A percentile compares a stretch with the other conserved stretches of the same genome.
Evolutionary conservation across 1,284 basidiomycete species (phyloP).

Genomic region (Vanrija pseudolonga): DNA sequence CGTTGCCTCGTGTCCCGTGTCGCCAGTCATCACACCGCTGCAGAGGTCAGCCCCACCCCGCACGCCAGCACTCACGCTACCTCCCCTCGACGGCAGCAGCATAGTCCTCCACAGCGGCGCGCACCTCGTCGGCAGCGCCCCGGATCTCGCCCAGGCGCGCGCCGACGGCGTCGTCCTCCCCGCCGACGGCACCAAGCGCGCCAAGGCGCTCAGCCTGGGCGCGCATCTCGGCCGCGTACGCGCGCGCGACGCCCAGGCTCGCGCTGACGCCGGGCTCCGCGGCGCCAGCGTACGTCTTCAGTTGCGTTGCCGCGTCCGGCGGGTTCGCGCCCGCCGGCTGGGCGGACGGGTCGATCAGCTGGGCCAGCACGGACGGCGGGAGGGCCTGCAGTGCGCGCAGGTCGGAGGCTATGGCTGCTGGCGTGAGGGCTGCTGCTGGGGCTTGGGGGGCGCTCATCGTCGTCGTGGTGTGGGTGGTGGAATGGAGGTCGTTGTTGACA

Average conservation of each 20-base stretch:
- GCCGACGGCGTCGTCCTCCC: not conserved
- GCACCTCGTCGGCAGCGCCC: slow-evolving; percentile 4
- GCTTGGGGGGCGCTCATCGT: too few species aligned
- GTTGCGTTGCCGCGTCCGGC: not conserved
- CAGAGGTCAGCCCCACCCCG: too few species aligned
- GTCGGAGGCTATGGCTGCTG: not conserved
- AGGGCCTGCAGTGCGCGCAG: slow-evolving; percentile 8
- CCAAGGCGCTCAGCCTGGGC: not conserved
- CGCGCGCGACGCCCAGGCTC: not conserved
- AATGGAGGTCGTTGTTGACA: too few species aligned
- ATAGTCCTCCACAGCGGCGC: slow-evolving; percentile 6
- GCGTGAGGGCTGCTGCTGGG: not conserved
- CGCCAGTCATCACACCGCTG: too few species aligned
- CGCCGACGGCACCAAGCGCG: not conserved
- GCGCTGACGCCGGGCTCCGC: not conserved
- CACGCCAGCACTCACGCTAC: too few species aligned
- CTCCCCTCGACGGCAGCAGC: not conserved
- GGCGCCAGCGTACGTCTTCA: not conserved
- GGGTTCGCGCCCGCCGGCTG: not conserved
- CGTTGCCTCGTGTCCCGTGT: too few species aligned
- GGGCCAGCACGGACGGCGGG: slow-evolving; percentile 1
- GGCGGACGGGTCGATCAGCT: slow-evolving; percentile 12
- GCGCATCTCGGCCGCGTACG: slow-evolving; percentile 15
- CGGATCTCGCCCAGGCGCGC: slow-evolving; percentile 3
- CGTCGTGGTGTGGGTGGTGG: too few species aligned